A percentile compares a stretch with the other conserved stretches of the same genome.
phyloP scores from a whole-genome alignment of 129 eudicot species.

The Centrapalus pauciflorus region DNA sequence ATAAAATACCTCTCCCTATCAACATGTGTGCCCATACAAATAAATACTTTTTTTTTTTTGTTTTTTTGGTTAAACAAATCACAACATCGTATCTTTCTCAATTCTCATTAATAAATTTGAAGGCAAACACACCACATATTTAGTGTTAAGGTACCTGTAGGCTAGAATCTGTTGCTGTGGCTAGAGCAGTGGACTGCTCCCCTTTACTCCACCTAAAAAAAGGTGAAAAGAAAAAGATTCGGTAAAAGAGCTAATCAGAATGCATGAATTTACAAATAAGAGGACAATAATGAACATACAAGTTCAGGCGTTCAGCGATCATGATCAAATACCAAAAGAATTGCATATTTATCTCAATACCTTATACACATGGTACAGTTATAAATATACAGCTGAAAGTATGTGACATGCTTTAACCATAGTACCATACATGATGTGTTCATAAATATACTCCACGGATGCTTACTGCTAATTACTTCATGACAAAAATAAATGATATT shows the following conservation, averaged over 20 bases:
- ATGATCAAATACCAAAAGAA: background rate
- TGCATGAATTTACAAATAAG: background rate
- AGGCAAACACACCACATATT: background rate
- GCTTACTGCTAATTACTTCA: background rate
- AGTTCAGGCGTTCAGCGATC: background rate
- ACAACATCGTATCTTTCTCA: background rate
- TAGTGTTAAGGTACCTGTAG: slow-evolving; percentile 44
- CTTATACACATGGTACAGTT: background rate
- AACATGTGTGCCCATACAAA: background rate
- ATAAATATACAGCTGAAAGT: background rate
- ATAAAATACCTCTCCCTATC: background rate
- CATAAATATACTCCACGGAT: background rate
- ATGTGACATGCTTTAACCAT: background rate
- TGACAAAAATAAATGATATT: background rate
- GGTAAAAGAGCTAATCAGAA: background rate
- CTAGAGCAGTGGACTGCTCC: slow-evolving; percentile 86
- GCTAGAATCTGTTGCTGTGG: slow-evolving; percentile 70
- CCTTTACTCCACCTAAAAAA: slow-evolving; percentile 87
- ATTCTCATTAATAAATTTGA: background rate
- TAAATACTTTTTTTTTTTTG: background rate
- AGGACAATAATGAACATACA: background rate
- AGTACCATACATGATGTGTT: background rate
- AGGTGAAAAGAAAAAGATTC: background rate
- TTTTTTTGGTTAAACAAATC: background rate
- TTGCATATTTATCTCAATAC: background rate